These are phyloP conservation scores for Tetrahymena elliotti DNA, from an alignment of 73 alveolate genomes.

Conservation along the genomic window DNA sequence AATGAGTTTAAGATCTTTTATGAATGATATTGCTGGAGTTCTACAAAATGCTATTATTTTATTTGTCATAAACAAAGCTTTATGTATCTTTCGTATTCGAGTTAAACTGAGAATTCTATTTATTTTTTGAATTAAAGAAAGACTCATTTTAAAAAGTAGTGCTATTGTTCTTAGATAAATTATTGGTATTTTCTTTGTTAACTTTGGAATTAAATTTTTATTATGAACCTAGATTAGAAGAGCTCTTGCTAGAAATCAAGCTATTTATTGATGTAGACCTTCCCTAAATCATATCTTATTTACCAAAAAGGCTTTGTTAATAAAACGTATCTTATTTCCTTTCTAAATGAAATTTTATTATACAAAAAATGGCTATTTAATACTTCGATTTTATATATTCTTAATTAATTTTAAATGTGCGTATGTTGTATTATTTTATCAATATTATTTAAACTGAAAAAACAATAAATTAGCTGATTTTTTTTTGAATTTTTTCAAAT, in stretches of 20 bases:
- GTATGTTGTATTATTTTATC: neutral
- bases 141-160: neutral
- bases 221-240: neutral
- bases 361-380: neutral
- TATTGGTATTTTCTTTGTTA: neutral
- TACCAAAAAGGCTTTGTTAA: neutral
- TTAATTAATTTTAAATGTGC: neutral
- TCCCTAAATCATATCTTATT: neutral
- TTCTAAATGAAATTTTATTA: neutral
- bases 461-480: neutral
- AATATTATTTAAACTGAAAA: neutral
- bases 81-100: neutral
- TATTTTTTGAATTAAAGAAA: neutral
- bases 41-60: neutral
- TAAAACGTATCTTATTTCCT: neutral
- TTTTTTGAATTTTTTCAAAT: neutral
- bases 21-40: neutral
- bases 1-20: neutral
- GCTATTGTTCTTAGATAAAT: neutral
- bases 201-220: neutral
- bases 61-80: neutral
- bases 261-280: neutral
- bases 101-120: neutral
- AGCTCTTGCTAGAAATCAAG: neutral
- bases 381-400: neutral